A percentile compares a stretch with the other conserved stretches of the same genome.
Conservation (phyloP, 352 stramenopile species). For the Phytophthora palmivora region DNA sequence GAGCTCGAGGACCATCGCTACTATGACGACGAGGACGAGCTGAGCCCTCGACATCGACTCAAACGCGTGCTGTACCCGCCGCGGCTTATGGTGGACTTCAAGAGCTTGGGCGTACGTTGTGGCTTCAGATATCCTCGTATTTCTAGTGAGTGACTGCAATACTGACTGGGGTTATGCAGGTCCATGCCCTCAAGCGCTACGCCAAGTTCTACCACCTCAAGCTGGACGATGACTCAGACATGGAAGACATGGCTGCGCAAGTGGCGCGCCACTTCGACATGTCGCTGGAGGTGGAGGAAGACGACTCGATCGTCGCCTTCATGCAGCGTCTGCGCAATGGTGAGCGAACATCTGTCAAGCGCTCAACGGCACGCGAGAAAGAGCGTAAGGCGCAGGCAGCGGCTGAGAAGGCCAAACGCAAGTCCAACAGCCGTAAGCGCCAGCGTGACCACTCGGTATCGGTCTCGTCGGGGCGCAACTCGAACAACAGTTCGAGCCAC, state of each 20-base stretch:
- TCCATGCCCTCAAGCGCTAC: slow-evolving; percentile 80
- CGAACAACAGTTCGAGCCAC: slow-evolving; percentile 30
- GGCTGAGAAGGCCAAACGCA: slow-evolving; percentile 74
- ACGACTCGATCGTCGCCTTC: slow-evolving; percentile 88
- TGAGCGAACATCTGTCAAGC: slow-evolving; percentile 66
- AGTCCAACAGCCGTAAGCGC: slow-evolving; percentile 77
- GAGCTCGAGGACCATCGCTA: slow-evolving; percentile 43
- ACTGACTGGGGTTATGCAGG: slow-evolving; percentile 38
- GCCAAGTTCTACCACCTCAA: slow-evolving; percentile 83
- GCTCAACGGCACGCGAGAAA: slow-evolving; percentile 56
- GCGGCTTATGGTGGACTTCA: slow-evolving; percentile 89
- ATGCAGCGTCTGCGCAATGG: slow-evolving; percentile 87
- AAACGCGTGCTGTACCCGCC: slow-evolving; percentile 72
- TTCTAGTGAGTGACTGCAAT: neutral
- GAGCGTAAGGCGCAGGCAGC: slow-evolving; percentile 53
- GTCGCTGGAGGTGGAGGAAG: slow-evolving; percentile 83
- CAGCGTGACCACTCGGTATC: slow-evolving; percentile 61
- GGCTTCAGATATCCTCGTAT: neutral
- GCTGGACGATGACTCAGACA: slow-evolving; percentile 60
- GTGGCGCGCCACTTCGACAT: slow-evolving; percentile 85
- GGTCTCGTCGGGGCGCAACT: slow-evolving; percentile 27
- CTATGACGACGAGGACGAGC: slow-evolving; percentile 36
- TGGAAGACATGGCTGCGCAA: slow-evolving; percentile 78
- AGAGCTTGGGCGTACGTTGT: slow-evolving; percentile 67
- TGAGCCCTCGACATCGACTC: slow-evolving; percentile 42